Conservation (phyloP, 257 asterid genomes). For the Primulina tabacum region DNA sequence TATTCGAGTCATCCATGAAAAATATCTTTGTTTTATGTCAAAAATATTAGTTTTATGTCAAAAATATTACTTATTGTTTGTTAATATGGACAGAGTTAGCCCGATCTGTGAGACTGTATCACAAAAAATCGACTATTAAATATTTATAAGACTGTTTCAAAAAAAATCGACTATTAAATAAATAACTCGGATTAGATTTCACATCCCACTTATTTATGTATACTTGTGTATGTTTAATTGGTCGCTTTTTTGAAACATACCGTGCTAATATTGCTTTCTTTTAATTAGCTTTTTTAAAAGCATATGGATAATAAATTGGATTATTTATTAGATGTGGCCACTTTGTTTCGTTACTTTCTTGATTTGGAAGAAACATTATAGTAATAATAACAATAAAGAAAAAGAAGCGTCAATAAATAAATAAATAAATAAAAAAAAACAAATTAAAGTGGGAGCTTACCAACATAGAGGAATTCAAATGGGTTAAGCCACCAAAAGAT, state of each 20-base stretch:
- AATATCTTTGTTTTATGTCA: too few species aligned
- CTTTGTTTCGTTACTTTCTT: constrained; percentile 39
- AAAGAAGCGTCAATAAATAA: not conserved
- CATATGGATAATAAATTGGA: constrained; percentile 32
- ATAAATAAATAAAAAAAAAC: not conserved
- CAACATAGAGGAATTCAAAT: not conserved
- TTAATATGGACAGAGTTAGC: too few species aligned
- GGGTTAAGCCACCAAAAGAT: not conserved
- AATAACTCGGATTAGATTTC: too few species aligned
- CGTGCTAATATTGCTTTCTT: constrained; percentile 29
- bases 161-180: too few species aligned
- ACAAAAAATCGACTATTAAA: too few species aligned
- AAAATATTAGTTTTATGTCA: too few species aligned
- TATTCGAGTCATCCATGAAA: too few species aligned
- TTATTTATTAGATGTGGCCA: constrained; percentile 30
- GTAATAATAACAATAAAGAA: constrained; percentile 4
- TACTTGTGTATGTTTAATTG: constrained; percentile 2
- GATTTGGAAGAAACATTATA: constrained; percentile 39
- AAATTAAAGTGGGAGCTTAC: not conserved
- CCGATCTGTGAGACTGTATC: too few species aligned
- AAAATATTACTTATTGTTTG: too few species aligned
- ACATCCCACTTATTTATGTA: not conserved
- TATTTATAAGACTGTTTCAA: too few species aligned
- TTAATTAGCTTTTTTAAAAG: constrained; percentile 38
- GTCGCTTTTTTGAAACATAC: constrained; percentile 22